A percentile compares a stretch with the other conserved stretches of the same genome.
Evolutionary conservation across 495 filamentous ascomycete genomes (phyloP).

Genomic region (Aspergillus heteromorphus): DNA sequence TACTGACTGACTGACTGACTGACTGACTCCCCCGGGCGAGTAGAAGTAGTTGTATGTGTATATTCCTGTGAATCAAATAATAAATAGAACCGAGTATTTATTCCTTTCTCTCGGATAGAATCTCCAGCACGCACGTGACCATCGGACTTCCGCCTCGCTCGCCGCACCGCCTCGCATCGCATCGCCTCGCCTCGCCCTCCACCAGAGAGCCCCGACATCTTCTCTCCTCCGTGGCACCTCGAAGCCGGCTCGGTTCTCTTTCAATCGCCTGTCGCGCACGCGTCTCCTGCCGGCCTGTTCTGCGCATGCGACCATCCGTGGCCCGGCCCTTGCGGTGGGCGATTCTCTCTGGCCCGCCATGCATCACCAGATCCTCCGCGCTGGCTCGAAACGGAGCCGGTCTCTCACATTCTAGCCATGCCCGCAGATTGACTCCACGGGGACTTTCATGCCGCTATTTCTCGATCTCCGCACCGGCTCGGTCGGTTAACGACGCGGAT

Average conservation of each 20-base stretch:
- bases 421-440: constrained; percentile 1
- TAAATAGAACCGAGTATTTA: background rate
- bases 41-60: background rate
- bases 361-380: constrained; percentile 8
- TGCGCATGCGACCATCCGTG: constrained; percentile 32
- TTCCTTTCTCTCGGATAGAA: no score
- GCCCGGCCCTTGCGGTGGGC: constrained; percentile 24
- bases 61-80: background rate
- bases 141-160: background rate
- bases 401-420: constrained; percentile 14
- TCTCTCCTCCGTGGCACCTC: background rate
- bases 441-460: constrained; percentile 19
- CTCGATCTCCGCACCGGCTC: constrained; percentile 12
- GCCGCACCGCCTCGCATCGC: no score
- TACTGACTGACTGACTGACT: no score
- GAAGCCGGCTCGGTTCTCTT: background rate
- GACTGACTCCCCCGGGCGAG: no score
- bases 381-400: constrained; percentile 5
- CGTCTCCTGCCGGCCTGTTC: background rate
- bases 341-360: constrained; percentile 21
- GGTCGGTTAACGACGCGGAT: constrained; percentile 28
- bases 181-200: background rate
- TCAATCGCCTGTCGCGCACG: background rate
- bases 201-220: background rate
- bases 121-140: background rate